Base-by-base conservation (phyloP, 2,329 filamentous ascomycete species). In the Leptographium lundbergii region DNA sequence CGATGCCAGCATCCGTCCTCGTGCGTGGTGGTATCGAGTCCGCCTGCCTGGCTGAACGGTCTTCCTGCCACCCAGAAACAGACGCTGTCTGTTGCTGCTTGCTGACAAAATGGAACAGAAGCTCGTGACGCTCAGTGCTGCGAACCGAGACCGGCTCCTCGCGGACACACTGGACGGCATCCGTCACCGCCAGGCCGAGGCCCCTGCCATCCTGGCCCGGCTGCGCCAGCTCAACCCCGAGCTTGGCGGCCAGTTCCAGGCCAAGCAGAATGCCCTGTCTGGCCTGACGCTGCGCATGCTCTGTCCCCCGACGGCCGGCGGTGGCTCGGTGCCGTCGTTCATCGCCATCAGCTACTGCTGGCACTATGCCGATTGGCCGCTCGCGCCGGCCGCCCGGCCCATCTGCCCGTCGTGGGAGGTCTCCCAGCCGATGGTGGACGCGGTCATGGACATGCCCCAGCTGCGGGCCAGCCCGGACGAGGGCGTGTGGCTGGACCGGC, bases 401-500 rank as follows among this genome's bases (percentile, higher is more conserved):
- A 52, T 63, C 45, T 50, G 32, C 0, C 52, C 56, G 1, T 62
- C 60, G 3, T 66, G 65, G 65, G 61, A 62, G 36, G 62, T 67
- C 39, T 66, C 65, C 2, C 10, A 56, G 57, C 62, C 61, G 19
- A 67, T 67, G 65, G 60, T 65, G 53, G 56, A 65, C 13, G 65
- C 64, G 11, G 59, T 67, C 14, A 60, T 66, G 62, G 19, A 25
- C 24, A 2, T 36, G 34, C 34, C 50, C 14, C 45, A 25, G 2
- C 50, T 63, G 17, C 57, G 58, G n/a, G 9, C n/a, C 1, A 32
- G 10, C n/a, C 51, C 47, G 0, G 59, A 60, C 11, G 63, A 64
- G 34, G 64, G 61, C 55, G 65, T 70, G n/a, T 70, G 69, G 69
- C 64, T 70, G 39, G 69, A 70, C 57, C 61, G 66, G 34, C 62